Evolutionary conservation across 345 rosid genomes (phyloP).

Genomic region (Rhizophora mangle): DNA sequence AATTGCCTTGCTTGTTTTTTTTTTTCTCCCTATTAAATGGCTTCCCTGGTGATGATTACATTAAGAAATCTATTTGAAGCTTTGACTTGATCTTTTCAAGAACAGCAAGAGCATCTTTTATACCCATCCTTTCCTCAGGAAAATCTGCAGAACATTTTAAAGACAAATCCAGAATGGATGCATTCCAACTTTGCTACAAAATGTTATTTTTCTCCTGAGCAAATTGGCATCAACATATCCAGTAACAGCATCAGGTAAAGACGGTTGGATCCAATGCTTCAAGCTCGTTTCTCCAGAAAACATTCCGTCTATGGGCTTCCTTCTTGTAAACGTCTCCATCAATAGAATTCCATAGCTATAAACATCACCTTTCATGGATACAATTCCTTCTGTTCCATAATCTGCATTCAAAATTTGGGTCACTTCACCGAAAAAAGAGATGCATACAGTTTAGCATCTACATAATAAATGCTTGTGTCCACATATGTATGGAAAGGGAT

Average conservation of each 20-base stretch:
- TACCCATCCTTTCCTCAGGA: not conserved
- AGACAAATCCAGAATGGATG: not conserved
- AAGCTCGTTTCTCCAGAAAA: no score
- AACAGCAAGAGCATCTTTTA: not conserved
- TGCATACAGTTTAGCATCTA: not conserved
- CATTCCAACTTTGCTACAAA: not conserved
- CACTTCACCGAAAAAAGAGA: not conserved
- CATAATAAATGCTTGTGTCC: not conserved
- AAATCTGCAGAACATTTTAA: not conserved
- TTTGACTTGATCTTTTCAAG: not conserved
- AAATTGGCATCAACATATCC: not conserved
- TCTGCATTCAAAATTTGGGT: not conserved
- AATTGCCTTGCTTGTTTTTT: no score
- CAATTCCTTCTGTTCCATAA: not conserved
- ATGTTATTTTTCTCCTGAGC: not conserved
- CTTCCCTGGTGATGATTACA: no score
- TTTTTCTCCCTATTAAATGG: no score
- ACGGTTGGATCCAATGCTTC: not conserved
- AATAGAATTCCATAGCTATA: conserved; percentile 3
- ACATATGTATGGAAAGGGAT: not conserved
- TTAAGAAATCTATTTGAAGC: not conserved
- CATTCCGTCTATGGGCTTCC: not conserved
- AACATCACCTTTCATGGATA: not conserved
- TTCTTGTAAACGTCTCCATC: not conserved
- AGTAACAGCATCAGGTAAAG: not conserved